A percentile compares a stretch with the other conserved stretches of the same genome.
phyloP scores from a whole-genome alignment of 805 yeast genomes.

The Candida tibetensis region DNA sequence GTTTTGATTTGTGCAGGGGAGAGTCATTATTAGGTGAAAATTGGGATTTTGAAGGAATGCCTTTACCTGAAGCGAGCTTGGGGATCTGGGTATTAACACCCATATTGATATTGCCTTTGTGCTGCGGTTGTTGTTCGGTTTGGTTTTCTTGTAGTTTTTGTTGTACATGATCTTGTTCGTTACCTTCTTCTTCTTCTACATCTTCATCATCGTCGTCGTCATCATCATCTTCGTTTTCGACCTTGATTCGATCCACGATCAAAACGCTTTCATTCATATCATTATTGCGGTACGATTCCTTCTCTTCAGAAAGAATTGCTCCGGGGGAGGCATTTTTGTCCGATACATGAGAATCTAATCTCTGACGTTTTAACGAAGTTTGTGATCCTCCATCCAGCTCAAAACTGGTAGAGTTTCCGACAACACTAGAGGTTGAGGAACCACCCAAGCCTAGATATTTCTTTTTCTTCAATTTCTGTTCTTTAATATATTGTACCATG shows the following conservation, averaged over 20 bases:
- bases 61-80: too few species aligned
- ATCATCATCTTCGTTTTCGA: constrained; percentile 8
- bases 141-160: constrained; percentile 2
- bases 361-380: neutral
- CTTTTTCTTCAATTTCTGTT: constrained; percentile 14
- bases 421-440: neutral
- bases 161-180: neutral
- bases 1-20: neutral
- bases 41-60: too few species aligned
- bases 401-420: neutral
- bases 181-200: neutral
- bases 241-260: constrained; percentile 24
- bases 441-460: constrained; percentile 1
- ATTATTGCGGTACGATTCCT: constrained; percentile 15
- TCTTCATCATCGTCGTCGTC: constrained; percentile 6
- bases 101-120: neutral
- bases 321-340: neutral
- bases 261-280: constrained; percentile 27
- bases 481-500: constrained; percentile 28
- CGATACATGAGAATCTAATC: constrained; percentile 4
- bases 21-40: too few species aligned
- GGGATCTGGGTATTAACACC: too few species aligned
- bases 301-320: constrained; percentile 6
- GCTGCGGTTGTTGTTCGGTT: neutral
- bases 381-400: neutral